Base-by-base conservation (phyloP, 2,329 filamentous ascomycete genomes). In the Coniochaeta pulveracea region DNA sequence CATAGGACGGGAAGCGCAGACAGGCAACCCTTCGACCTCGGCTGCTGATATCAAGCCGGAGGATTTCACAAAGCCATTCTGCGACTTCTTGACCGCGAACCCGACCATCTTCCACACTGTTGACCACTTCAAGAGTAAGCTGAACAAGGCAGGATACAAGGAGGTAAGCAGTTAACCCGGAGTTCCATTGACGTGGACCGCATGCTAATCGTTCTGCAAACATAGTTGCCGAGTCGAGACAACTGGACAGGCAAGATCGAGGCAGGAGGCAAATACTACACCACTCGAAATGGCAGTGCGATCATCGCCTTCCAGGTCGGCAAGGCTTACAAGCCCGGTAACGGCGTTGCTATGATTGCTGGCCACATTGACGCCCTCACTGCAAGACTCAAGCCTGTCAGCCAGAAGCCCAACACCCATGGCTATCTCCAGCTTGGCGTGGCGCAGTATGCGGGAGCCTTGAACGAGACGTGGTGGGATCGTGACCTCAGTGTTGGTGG, bases 381-480 rank as follows among this genome's bases (percentile, higher is more conserved):
- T 11, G 84, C 88, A 12, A 84, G 79, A 56, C 63, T 96, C 46
- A 96, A 96, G 75, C 89, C 91, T 8, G 73, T 95, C 18, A 85
- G 85, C 49, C 83, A 75, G 49, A 77, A 94, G 48, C 76, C 80
- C n/a, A 83, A 68, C 46, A 85, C 81, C 52, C 80, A 83, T 19
- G 89, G 91, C 34, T 98, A 85, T 51, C 56, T 85, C 18, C 85
- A 96, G 61, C 71, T 96, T 6, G 89, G 85, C 16, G 85, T 96
- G 34, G 88, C 91, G 3, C 91, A 84, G 1, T 98, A 96, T 52
- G 89, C 86, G 8, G 89, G 91, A 33, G 86, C 67, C 2, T 61
- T 96, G 40, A 91, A 88, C 52, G 66, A 69, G 41, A 96, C 91
- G 1, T 96, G 91, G 91, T 96, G 88, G 89, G 91, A 96, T 56